Conservation (phyloP, 345 rosid genomes). For the Linum trigynum region DNA sequence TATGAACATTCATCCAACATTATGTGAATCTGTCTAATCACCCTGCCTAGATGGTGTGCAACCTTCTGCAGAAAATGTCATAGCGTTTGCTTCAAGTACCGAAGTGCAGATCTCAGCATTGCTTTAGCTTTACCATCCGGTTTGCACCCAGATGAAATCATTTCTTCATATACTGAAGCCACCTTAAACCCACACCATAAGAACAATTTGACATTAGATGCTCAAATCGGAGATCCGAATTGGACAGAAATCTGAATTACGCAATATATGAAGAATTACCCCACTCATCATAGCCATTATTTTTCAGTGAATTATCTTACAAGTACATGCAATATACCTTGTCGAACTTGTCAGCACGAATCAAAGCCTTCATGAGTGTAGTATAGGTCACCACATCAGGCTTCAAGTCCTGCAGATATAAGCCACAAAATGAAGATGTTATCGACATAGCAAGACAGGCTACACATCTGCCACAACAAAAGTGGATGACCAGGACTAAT, state of each 20-base stretch:
- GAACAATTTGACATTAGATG: not conserved
- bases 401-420: conserved; percentile 56
- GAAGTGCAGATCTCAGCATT: conserved; percentile 89
- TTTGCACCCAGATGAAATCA: conserved; percentile 75
- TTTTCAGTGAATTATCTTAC: too few species aligned
- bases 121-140: conserved; percentile 93
- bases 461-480: not conserved
- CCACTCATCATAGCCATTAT: too few species aligned
- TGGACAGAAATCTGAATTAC: not conserved
- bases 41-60: conserved; percentile 2
- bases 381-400: conserved; percentile 96
- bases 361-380: conserved; percentile 85
- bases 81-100: conserved; percentile 74
- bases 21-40: too few species aligned
- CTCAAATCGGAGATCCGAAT: not conserved
- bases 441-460: conserved; percentile 12
- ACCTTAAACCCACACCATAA: conserved; percentile 43
- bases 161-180: conserved; percentile 81
- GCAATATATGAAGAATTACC: too few species aligned
- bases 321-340: conserved; percentile 35
- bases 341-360: conserved; percentile 74
- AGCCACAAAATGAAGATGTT: conserved; percentile 15
- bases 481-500: not conserved
- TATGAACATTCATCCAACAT: not conserved
- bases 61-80: conserved; percentile 20